Evolutionary conservation across 345 rosid species (phyloP).

Genomic region (Rhodamnia rubescens): DNA sequence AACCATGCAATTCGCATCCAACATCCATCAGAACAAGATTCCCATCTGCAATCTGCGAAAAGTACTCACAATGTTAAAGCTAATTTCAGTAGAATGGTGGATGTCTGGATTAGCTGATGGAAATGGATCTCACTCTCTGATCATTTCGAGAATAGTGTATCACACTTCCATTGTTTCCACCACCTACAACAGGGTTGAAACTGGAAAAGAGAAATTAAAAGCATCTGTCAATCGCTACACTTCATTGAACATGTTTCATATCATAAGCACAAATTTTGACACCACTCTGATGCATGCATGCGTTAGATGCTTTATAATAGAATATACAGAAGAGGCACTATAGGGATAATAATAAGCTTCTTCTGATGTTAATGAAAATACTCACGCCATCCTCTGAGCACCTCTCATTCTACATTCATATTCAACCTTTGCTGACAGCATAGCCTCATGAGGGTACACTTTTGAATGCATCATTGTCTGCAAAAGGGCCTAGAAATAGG

Average conservation of each 20-base stretch:
- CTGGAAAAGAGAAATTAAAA: slow-evolving; percentile 20
- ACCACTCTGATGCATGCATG: not conserved
- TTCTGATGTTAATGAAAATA: slow-evolving; percentile 2
- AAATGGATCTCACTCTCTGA: slow-evolving; percentile 47
- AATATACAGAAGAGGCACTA: not conserved
- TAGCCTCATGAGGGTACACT: slow-evolving; percentile 57
- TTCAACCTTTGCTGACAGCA: slow-evolving; percentile 77
- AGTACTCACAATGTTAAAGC: not conserved
- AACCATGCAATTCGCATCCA: slow-evolving; percentile 96
- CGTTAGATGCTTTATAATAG: not conserved
- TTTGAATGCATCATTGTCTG: slow-evolving; percentile 88
- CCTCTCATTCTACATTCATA: slow-evolving; percentile 90
- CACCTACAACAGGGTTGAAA: slow-evolving; percentile 94
- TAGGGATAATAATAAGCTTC: not conserved
- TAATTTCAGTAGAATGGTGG: not conserved
- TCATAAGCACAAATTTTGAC: not conserved
- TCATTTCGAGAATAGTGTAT: slow-evolving; percentile 96
- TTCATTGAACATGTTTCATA: not conserved
- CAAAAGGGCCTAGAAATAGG: slow-evolving; percentile 51
- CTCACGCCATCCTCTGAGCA: slow-evolving; percentile 98
- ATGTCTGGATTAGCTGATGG: not conserved
- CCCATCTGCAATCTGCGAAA: slow-evolving; percentile 62
- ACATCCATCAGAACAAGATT: slow-evolving; percentile 95
- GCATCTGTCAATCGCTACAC: not conserved
- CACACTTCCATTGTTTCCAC: slow-evolving; percentile 83